phyloP scores from a whole-genome alignment of 306 rosid species.

The Ammopiptanthus mongolicus region DNA sequence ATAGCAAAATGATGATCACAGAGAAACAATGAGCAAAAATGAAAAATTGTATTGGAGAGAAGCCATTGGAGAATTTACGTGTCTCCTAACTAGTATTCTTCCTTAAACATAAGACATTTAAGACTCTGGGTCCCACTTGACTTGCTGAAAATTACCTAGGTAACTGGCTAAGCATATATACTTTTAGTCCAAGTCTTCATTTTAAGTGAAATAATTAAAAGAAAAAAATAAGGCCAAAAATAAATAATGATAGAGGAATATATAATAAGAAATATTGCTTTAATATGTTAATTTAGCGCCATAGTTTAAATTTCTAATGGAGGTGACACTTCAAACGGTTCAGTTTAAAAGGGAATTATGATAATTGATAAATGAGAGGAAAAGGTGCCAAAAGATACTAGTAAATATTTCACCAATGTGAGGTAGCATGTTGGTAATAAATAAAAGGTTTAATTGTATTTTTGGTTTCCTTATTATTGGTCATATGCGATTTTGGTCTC shows the following conservation, averaged over 20 bases:
- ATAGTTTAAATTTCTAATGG: not conserved
- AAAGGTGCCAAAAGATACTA: no score
- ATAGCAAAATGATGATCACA: slow-evolving; percentile 31
- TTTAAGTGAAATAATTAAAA: not conserved
- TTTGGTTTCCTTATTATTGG: no score
- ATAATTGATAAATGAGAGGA: not conserved
- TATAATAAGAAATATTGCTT: not conserved
- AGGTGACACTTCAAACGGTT: not conserved
- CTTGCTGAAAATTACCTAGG: not conserved
- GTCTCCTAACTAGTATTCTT: slow-evolving; percentile 33
- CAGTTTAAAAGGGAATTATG: not conserved
- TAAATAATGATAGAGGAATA: not conserved
- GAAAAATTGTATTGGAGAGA: slow-evolving; percentile 15
- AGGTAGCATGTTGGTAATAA: no score
- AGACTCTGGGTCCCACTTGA: slow-evolving; percentile 49
- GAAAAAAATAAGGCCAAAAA: not conserved
- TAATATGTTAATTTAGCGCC: slow-evolving; percentile 22
- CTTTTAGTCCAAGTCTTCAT: not conserved
- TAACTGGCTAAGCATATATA: not conserved
- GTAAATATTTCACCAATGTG: no score
- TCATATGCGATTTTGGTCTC: no score
- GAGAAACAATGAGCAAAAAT: slow-evolving; percentile 8
- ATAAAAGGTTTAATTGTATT: no score
- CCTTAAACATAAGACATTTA: slow-evolving; percentile 39
- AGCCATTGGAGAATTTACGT: slow-evolving; percentile 29